Evolutionary conservation across 805 yeast species (phyloP).

Genomic region (Lipomyces oligophaga): DNA sequence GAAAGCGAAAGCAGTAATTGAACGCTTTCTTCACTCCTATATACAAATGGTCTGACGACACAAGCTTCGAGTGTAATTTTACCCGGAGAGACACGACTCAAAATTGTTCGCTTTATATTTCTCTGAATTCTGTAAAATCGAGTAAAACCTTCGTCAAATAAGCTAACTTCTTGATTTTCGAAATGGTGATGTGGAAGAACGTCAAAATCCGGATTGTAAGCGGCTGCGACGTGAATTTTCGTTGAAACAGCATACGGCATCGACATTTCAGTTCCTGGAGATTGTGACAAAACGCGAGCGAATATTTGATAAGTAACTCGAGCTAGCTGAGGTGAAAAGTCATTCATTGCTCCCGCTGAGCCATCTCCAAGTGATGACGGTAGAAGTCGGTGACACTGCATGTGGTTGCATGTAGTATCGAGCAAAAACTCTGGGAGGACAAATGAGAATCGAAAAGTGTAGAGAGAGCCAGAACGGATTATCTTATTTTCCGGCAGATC

Average conservation of each 20-base stretch:
- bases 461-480: slow-evolving; percentile 8
- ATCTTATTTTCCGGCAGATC: slow-evolving; percentile 8
- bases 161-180: slow-evolving; percentile 9
- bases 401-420: slow-evolving; percentile 16
- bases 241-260: slow-evolving; percentile 1
- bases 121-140: slow-evolving; percentile 17
- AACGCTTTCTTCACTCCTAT: background rate
- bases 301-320: slow-evolving; percentile 11
- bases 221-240: slow-evolving; percentile 11
- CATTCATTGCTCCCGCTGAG: slow-evolving; percentile 6
- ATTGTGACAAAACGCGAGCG: slow-evolving; percentile 1
- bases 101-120: slow-evolving; percentile 3
- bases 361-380: slow-evolving; percentile 21
- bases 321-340: slow-evolving; percentile 25
- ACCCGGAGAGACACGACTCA: slow-evolving; percentile 6
- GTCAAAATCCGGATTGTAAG: slow-evolving; percentile 12
- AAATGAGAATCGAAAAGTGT: slow-evolving; percentile 19
- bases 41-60: slow-evolving; percentile 14
- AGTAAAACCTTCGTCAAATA: slow-evolving; percentile 5
- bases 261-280: too few species aligned
- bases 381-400: slow-evolving; percentile 13
- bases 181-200: slow-evolving; percentile 10
- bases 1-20: slow-evolving; percentile 16
- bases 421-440: slow-evolving; percentile 22
- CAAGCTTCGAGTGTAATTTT: slow-evolving; percentile 15